phyloP scores from a whole-genome alignment of 192 early-diverging fungal genomes.

The Geosiphon pyriformis region DNA sequence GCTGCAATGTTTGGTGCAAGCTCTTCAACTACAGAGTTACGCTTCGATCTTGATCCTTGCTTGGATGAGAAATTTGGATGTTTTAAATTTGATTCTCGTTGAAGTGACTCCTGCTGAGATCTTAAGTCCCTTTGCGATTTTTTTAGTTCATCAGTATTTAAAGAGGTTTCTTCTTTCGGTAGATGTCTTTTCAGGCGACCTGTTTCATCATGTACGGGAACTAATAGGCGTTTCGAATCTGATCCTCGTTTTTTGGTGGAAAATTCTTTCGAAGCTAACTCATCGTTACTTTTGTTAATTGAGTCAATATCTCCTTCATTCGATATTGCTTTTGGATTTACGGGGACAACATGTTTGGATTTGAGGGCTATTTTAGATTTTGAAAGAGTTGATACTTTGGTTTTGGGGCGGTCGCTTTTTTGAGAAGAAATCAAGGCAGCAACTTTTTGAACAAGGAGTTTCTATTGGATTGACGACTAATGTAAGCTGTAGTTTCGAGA shows the following conservation, averaged over 20 bases:
- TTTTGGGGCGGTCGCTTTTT: background rate
- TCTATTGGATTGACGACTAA: too few species aligned
- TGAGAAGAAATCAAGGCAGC: background rate
- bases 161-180: background rate
- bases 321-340: too few species aligned
- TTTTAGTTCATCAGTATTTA: background rate
- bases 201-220: background rate
- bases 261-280: too few species aligned
- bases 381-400: constrained; percentile 21
- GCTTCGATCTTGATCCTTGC: constrained; percentile 1
- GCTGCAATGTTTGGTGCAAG: too few species aligned
- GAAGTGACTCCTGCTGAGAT: background rate
- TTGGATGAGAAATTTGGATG: constrained; percentile 18
- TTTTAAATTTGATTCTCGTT: background rate
- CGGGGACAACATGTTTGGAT: background rate
- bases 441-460: background rate
- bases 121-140: background rate
- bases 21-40: constrained; percentile 21
- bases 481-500: too few species aligned
- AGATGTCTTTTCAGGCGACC: background rate
- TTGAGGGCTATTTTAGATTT: background rate
- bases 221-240: too few species aligned
- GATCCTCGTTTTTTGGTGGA: too few species aligned
- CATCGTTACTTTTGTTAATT: too few species aligned
- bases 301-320: too few species aligned